phyloP scores from a whole-genome alignment of 257 asterid genomes.

The Anisodus tanguticus region DNA sequence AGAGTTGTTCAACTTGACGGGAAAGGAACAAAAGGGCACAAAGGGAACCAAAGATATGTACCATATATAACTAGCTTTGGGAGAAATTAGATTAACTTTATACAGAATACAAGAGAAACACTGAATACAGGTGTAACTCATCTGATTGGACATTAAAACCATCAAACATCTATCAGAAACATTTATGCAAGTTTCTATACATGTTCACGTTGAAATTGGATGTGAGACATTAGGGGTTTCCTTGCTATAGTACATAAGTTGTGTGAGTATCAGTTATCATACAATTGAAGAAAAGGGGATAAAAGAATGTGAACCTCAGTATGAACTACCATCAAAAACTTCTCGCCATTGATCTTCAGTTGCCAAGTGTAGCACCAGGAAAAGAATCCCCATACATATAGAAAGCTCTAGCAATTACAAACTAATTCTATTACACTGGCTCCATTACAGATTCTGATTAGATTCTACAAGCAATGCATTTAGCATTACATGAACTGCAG shows the following conservation, averaged over 20 bases:
- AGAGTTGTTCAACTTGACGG: not conserved
- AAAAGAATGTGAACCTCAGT: slow-evolving; percentile 33
- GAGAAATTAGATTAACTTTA: not conserved
- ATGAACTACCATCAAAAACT: slow-evolving; percentile 38
- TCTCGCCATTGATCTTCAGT: slow-evolving; percentile 34
- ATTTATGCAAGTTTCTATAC: slow-evolving; percentile 46
- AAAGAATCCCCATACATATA: not conserved
- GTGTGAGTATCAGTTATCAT: slow-evolving; percentile 43
- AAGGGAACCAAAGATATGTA: slow-evolving; percentile 6
- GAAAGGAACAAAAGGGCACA: slow-evolving; percentile 9
- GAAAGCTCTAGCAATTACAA: not conserved
- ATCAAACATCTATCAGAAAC: slow-evolving; percentile 31
- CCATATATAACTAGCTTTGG: not conserved
- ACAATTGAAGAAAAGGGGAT: slow-evolving; percentile 39
- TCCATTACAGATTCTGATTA: slow-evolving; percentile 64
- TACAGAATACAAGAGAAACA: not conserved
- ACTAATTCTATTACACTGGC: not conserved
- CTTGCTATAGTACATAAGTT: slow-evolving; percentile 45
- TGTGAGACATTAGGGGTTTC: slow-evolving; percentile 41
- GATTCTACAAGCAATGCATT: slow-evolving; percentile 88
- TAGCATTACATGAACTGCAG: slow-evolving; percentile 81
- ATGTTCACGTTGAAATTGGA: slow-evolving; percentile 56
- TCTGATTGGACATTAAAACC: not conserved
- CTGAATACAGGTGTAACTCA: not conserved
- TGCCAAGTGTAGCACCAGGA: slow-evolving; percentile 35